Percentiles rank a stretch among this genome's conserved stretches.
Evolutionary conservation across 2,329 filamentous ascomycete species (phyloP).

Genomic region (Aspergillus ustus): DNA sequence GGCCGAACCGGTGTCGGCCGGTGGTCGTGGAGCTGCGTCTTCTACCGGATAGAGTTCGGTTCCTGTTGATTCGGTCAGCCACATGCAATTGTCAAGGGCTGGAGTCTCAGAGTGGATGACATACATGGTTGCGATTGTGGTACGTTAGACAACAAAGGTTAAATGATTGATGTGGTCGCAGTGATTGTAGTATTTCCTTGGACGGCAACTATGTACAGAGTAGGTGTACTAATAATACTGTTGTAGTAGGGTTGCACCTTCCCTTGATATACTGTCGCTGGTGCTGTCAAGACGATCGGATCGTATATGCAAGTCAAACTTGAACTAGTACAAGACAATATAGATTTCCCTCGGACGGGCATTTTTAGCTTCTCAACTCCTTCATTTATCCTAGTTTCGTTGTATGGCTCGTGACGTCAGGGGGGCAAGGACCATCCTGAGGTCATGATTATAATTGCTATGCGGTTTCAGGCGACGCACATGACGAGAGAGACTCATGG

Average conservation of each 20-base stretch:
- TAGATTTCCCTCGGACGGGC: background rate
- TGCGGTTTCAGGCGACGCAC: conserved; percentile 26
- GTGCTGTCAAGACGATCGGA: background rate
- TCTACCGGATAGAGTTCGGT: conserved; percentile 48
- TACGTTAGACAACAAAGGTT: background rate
- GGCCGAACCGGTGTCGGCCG: conserved; percentile 72
- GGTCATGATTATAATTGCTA: conserved; percentile 24
- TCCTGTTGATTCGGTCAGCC: conserved; percentile 35
- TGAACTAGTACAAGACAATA: background rate
- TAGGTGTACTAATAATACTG: background rate
- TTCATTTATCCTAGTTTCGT: conserved; percentile 1
- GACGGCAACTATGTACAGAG: background rate
- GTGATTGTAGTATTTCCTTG: background rate
- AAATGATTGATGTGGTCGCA: conserved; percentile 8
- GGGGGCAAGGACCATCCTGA: conserved; percentile 32
- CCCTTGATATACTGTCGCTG: conserved; percentile 1
- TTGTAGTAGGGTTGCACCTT: conserved; percentile 8
- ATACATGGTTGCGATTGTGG: conserved; percentile 19
- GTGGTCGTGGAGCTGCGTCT: conserved; percentile 34
- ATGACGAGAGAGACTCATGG: conserved; percentile 6
- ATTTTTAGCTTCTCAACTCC: background rate
- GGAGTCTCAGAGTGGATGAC: background rate
- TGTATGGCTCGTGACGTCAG: conserved; percentile 36
- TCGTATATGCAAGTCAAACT: background rate
- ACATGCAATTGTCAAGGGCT: background rate